A percentile compares a stretch with the other conserved stretches of the same genome.
These are phyloP conservation scores for Groenewaldozyma sp. DNA, from an alignment of 1,139 yeast genomes.

Conservation along the genomic window DNA sequence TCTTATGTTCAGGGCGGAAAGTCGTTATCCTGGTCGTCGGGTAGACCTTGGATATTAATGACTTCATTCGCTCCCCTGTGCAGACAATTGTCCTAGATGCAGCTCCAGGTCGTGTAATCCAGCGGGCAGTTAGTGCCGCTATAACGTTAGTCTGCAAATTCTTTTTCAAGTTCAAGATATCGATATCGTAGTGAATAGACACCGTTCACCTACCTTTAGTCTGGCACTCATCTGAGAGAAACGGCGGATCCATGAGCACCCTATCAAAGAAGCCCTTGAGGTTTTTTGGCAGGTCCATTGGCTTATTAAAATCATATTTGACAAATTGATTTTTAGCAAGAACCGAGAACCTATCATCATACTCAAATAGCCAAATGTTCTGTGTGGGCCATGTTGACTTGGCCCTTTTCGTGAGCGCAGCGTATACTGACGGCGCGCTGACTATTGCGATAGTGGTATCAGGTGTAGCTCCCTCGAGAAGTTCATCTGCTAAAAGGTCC, in stretches of 20 bases:
- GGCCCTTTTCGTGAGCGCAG: conserved; percentile 51
- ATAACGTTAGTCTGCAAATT: conserved; percentile 5
- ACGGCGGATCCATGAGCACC: conserved; percentile 83
- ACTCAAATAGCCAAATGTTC: conserved; percentile 62
- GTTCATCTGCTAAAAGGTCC: conserved; percentile 51
- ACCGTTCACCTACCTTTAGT: conserved; percentile 37
- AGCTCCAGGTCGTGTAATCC: conserved; percentile 41
- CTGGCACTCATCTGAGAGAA: conserved; percentile 73
- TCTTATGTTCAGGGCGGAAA: conserved; percentile 71
- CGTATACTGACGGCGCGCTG: conserved; percentile 88
- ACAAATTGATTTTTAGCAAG: conserved; percentile 62
- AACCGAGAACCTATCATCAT: conserved; percentile 62
- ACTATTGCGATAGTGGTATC: conserved; percentile 65
- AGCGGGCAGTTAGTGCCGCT: conserved; percentile 57
- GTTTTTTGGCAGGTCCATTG: conserved; percentile 50
- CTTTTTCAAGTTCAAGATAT: not conserved
- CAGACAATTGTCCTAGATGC: conserved; percentile 48
- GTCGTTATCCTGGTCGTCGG: conserved; percentile 56
- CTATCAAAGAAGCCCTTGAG: conserved; percentile 59
- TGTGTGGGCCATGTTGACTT: conserved; percentile 31
- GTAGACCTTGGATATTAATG: conserved; percentile 49
- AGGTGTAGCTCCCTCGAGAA: conserved; percentile 61
- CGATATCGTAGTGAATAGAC: not conserved
- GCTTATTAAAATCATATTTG: conserved; percentile 66
- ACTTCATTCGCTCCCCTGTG: conserved; percentile 83